Conservation (phyloP, 345 rosid species). For the Citrus glauca region DNA sequence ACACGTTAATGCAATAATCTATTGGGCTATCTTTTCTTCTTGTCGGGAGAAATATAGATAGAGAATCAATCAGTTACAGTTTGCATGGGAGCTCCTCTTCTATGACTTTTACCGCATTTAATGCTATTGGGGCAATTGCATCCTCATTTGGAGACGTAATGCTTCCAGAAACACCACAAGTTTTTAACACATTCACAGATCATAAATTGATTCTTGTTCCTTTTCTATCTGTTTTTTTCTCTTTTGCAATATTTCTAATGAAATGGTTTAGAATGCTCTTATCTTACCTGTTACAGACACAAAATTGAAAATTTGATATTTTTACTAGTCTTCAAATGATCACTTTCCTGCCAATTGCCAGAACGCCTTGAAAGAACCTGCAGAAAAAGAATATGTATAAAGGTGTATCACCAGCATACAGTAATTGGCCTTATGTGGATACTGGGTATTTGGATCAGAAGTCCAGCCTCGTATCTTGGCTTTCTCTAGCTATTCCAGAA, state of each 20-base stretch:
- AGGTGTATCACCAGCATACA: conserved; percentile 49
- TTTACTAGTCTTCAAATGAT: neutral
- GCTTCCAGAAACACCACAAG: conserved; percentile 68
- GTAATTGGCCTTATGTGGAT: conserved; percentile 42
- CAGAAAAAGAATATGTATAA: conserved; percentile 40
- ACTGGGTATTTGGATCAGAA: conserved; percentile 54
- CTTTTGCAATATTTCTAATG: neutral
- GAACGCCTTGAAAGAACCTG: conserved; percentile 45
- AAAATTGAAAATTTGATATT: neutral
- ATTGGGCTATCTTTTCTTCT: neutral
- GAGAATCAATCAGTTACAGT: conserved; percentile 34
- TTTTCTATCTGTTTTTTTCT: neutral
- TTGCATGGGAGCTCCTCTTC: conserved; percentile 41
- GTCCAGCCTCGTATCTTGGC: conserved; percentile 45
- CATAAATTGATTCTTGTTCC: neutral
- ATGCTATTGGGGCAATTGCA: conserved; percentile 51
- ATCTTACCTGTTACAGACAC: neutral
- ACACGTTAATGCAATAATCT: neutral
- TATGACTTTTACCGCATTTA: conserved; percentile 44
- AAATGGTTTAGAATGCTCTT: neutral
- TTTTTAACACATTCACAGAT: neutral
- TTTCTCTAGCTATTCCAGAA: conserved; percentile 32
- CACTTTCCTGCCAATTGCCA: conserved; percentile 18
- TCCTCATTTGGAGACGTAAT: conserved; percentile 57
- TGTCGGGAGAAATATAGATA: conserved; percentile 36